Evolutionary conservation across 2,329 filamentous ascomycete genomes (phyloP).

Genomic region (Chaetomiaceae sp.): DNA sequence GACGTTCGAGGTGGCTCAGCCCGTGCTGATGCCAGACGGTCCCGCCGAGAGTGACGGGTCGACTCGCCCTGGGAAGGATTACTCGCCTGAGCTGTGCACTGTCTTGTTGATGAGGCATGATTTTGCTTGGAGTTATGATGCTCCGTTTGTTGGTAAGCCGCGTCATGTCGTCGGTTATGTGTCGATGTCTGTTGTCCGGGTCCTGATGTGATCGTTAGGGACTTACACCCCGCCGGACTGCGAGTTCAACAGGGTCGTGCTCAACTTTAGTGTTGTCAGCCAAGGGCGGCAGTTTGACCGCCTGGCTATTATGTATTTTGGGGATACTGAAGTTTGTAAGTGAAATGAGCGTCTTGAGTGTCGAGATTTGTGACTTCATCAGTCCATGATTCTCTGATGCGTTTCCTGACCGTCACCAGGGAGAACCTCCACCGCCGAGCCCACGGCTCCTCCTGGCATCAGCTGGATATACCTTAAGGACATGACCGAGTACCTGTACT

Average conservation of each 20-base stretch:
- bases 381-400: not conserved
- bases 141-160: slow-evolving; percentile 61
- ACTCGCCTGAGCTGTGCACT: slow-evolving; percentile 39
- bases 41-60: slow-evolving; percentile 36
- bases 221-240: slow-evolving; percentile 63
- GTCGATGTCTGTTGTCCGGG: not conserved
- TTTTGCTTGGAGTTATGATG: slow-evolving; percentile 69
- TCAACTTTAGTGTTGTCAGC: slow-evolving; percentile 72
- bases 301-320: slow-evolving; percentile 69
- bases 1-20: slow-evolving; percentile 66
- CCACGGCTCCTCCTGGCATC: slow-evolving; percentile 61
- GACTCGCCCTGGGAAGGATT: slow-evolving; percentile 26
- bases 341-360: not conserved
- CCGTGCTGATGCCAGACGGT: slow-evolving; percentile 51
- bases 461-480: slow-evolving; percentile 75
- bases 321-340: slow-evolving; percentile 69
- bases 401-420: slow-evolving; percentile 9
- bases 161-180: not conserved
- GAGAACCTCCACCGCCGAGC: slow-evolving; percentile 77
- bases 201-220: slow-evolving; percentile 36
- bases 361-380: not conserved
- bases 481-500: slow-evolving; percentile 63
- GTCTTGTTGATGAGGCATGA: slow-evolving; percentile 64
- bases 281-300: slow-evolving; percentile 72
- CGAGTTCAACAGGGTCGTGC: slow-evolving; percentile 66